Evolutionary conservation across 2,329 filamentous ascomycete genomes (phyloP), one percentile per base, ranked within the genome.

Genomic region (Chaetothyriales sp.): DNA sequence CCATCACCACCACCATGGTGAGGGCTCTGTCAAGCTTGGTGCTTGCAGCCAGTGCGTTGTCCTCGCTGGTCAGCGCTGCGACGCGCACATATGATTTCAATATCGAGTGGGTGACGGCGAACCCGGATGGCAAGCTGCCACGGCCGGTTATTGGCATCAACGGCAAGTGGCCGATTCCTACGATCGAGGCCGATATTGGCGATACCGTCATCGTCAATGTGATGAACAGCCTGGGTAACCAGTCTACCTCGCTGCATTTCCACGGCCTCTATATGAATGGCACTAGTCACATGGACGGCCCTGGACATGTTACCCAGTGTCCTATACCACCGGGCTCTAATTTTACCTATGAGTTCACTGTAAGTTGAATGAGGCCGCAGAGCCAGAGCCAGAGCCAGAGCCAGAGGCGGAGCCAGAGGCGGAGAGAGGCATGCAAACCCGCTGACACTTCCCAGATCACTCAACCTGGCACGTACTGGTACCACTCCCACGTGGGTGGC

Each of bases 391-490:
- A n/a, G n/a, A n/a, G n/a, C n/a, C n/a, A n/a, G n/a, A n/a, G n/a
- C n/a, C n/a, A n/a, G n/a, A n/a, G n/a, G n/a, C n/a, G n/a, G n/a
- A n/a, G n/a, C n/a, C n/a, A 18, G 5, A 7, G 19, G 15, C 18
- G 10, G 9, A 3, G 5, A 36, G 9, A 18, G 36, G 5, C 18
- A 10, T 9, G 18, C 4, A 15, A 43, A 8, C 5, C 32, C 18
- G 46, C 55, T 61, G 44, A 62, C 51, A 28, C 3, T n/a, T 2
- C 4, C 42, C 42, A 76, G 73, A 61, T 72, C 12, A 63, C 78
- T 47, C 82, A 86, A 68, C 74, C 80, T 0, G 84, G 84, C 25
- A 85, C 83, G 1, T 88, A 86, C 65, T 88, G 84, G 84, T 89
- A 88, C 58, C 83, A 86, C 63, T 83, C 79, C 3, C 83, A 86